Evolutionary conservation across 768 basidiomycete genomes (phyloP), one percentile per base, ranked within the genome.

Genomic region (Jaapia argillacea): DNA sequence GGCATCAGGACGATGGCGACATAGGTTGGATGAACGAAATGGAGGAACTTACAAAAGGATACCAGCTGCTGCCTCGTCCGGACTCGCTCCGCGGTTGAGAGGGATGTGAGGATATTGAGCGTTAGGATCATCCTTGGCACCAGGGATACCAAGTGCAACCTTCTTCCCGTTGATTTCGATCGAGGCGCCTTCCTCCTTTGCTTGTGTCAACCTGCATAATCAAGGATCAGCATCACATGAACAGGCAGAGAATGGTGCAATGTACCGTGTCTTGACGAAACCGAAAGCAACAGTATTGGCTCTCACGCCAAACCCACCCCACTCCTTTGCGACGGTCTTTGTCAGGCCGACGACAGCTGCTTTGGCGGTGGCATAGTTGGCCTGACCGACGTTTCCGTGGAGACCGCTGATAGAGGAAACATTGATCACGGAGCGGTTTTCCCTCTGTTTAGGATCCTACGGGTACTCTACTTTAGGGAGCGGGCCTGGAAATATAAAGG

Each of bases 301-400:
- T 40, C 87, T 82, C 18, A 89, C 85, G 51, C 80, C 81, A 61
- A 81, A 88, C 3, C 68, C 61, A 24, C 88, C 88, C 87, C 87
- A 91, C 57, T 91, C 88, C 58, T 90, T 91, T 39, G 80, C 79
- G 50, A 86, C 78, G 31, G 87, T 90, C 68, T 89, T 90, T 28
- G 86, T 85, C 42, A 90, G 65, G 12, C 87, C 88, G 45, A 81
- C 53, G 31, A 90, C 77, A 5, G 81, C 87, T 10, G 85, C 65
- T 55, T 88, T 89, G 47, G 82, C 86, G 1, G 85, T 74, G 20
- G 86, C 77, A 53, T 86, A 88, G 64, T 89, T 89, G 13, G 70
- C 79, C 60, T 90, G 88, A 3, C 88, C 89, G 41, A 89, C 81
- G 58, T 86, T 89, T 16, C 87, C 88, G 59, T 90, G 87, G 23